Percentiles rank a stretch among this genome's conserved stretches.
Evolutionary conservation across 1,139 yeast species (phyloP).

Genomic region (Spencermartinsiella ligniputridi): DNA sequence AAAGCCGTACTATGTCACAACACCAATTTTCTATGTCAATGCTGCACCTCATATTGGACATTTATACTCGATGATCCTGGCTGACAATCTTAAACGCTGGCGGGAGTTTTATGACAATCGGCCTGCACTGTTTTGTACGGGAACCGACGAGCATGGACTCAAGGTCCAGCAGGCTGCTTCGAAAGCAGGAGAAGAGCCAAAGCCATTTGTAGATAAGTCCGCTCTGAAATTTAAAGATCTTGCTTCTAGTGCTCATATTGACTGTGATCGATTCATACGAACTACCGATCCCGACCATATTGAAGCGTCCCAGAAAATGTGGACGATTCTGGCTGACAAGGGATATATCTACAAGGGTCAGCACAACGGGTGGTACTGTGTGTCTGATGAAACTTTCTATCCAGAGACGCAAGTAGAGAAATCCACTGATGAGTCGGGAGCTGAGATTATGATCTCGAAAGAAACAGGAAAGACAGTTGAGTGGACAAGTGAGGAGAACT

Average conservation of each 20-base stretch:
- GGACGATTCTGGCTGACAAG: conserved; percentile 56
- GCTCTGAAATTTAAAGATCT: conserved; percentile 59
- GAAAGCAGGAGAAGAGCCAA: conserved; percentile 50
- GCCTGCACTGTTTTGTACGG: conserved; percentile 65
- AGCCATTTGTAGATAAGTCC: conserved; percentile 66
- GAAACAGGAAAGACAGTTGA: conserved; percentile 77
- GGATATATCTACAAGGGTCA: conserved; percentile 76
- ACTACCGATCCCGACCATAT: conserved; percentile 85
- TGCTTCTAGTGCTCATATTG: conserved; percentile 53
- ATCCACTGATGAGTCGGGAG: conserved; percentile 38
- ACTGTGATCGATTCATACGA: conserved; percentile 75
- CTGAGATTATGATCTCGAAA: conserved; percentile 46
- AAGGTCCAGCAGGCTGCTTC: conserved; percentile 80
- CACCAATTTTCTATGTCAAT: conserved; percentile 95
- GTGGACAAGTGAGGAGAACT: conserved; percentile 76
- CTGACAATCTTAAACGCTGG: conserved; percentile 81
- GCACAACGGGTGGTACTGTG: conserved; percentile 92
- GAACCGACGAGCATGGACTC: conserved; percentile 96
- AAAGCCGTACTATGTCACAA: conserved; percentile 55
- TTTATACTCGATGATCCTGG: conserved; percentile 77
- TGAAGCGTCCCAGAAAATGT: conserved; percentile 58
- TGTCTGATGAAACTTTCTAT: conserved; percentile 91
- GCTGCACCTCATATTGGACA: conserved; percentile 96
- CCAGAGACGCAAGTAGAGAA: conserved; percentile 72
- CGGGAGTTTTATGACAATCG: conserved; percentile 39